A percentile compares a stretch with the other conserved stretches of the same genome.
These are phyloP conservation scores for Neurospora sp. DNA, from an alignment of 495 filamentous ascomycete species.

Conservation along the genomic window DNA sequence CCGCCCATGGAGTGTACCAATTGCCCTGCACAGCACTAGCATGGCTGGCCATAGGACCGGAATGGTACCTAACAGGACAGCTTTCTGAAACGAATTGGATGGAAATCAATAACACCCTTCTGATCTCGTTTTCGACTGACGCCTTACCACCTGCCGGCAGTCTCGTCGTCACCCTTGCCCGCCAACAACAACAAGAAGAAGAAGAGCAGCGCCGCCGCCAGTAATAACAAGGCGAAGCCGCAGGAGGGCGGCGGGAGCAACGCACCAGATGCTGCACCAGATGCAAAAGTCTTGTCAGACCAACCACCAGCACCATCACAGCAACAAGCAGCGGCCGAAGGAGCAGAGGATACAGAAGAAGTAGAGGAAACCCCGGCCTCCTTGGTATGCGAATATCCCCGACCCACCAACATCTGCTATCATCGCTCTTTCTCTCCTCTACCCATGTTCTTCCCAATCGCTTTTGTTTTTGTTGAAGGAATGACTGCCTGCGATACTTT, in stretches of 20 bases:
- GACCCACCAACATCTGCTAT: not conserved
- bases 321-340: not conserved
- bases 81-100: not conserved
- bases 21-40: not conserved
- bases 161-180: constrained; percentile 1
- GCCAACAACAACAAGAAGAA: constrained; percentile 56
- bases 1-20: not conserved
- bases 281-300: not conserved
- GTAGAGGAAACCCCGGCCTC: constrained; percentile 1
- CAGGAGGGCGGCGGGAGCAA: not conserved
- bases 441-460: not conserved
- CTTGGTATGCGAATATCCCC: not conserved
- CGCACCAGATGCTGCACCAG: not conserved
- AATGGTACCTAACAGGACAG: not conserved
- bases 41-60: not conserved
- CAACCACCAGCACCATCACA: not conserved
- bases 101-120: not conserved
- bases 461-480: not conserved
- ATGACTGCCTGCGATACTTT: not conserved
- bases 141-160: not conserved
- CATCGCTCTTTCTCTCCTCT: not conserved
- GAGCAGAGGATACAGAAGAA: not conserved
- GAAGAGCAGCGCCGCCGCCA: constrained; percentile 28
- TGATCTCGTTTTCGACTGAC: not conserved
- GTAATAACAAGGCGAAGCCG: constrained; percentile 16